Conservation (phyloP, 148 eudicot species). For the Dianthus caryophyllus region DNA sequence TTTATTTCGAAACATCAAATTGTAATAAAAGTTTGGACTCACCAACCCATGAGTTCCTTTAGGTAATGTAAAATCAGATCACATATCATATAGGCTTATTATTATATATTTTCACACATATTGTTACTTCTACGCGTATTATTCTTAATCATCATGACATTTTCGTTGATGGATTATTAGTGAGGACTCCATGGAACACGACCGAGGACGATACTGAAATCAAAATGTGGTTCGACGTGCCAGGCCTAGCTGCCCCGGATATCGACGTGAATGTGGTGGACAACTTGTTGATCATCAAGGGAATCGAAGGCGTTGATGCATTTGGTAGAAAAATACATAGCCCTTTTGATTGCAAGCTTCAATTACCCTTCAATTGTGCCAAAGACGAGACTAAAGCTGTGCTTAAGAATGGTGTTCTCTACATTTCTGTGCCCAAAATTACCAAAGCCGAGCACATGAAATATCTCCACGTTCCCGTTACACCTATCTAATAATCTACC, state of each 20-base stretch:
- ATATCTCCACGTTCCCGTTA: conserved; percentile 14
- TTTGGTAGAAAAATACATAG: conserved; percentile 26
- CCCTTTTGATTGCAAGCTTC: conserved; percentile 22
- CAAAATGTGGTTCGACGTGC: conserved; percentile 24
- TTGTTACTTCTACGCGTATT: too few species aligned
- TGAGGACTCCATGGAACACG: conserved; percentile 20
- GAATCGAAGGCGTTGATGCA: conserved; percentile 11
- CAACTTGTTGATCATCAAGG: conserved; percentile 20
- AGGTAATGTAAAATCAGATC: too few species aligned
- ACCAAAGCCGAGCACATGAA: not conserved
- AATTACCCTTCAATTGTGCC: conserved; percentile 20
- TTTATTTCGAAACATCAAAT: too few species aligned
- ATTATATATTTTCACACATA: too few species aligned
- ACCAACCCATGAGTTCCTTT: too few species aligned
- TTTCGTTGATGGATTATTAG: not conserved
- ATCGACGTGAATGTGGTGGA: conserved; percentile 26
- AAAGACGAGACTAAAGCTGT: conserved; percentile 18
- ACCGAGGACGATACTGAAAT: conserved; percentile 17
- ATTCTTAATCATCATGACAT: not conserved
- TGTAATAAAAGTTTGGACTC: too few species aligned
- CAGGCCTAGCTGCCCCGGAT: conserved; percentile 19
- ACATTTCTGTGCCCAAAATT: conserved; percentile 23
- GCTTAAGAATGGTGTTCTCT: conserved; percentile 25
- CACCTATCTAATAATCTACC: not conserved
- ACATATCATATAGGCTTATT: too few species aligned